A percentile compares a stretch with the other conserved stretches of the same genome.
phyloP scores from a whole-genome alignment of 441 rosid genomes.

The Melastoma candidum region DNA sequence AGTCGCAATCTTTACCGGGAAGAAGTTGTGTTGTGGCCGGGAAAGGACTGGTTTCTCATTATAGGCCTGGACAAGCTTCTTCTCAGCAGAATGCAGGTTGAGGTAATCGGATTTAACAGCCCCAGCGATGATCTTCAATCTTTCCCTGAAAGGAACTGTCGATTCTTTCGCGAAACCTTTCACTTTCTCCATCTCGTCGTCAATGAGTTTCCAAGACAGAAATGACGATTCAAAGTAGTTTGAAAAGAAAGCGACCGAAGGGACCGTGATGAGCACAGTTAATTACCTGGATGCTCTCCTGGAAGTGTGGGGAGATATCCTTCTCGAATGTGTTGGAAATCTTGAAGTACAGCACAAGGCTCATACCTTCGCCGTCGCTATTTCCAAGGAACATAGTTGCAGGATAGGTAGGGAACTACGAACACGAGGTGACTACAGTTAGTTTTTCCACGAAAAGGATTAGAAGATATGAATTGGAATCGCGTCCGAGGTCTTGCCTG shows the following conservation, averaged over 20 bases:
- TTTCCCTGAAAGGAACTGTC: constrained; percentile 69
- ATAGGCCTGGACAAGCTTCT: constrained; percentile 64
- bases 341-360: constrained; percentile 79
- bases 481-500: constrained; percentile 32
- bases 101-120: constrained; percentile 80
- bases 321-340: constrained; percentile 47
- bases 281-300: constrained; percentile 61
- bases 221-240: neutral
- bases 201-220: constrained; percentile 56
- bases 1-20: constrained; percentile 24
- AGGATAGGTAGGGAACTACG: constrained; percentile 82
- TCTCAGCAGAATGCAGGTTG: constrained; percentile 61
- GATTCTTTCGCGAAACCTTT: constrained; percentile 79
- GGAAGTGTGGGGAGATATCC: constrained; percentile 49
- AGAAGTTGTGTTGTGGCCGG: constrained; percentile 86
- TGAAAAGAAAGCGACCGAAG: too few relatives aligned
- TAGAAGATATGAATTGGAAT: too few relatives aligned
- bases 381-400: constrained; percentile 87
- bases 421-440: too few relatives aligned
- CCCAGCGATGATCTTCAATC: constrained; percentile 80
- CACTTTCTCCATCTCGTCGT: constrained; percentile 78
- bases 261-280: too few relatives aligned
- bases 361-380: constrained; percentile 89
- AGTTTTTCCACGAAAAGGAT: too few relatives aligned
- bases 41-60: constrained; percentile 92